These are phyloP conservation scores for Gymnopilus dilepis DNA, from an alignment of 768 basidiomycete species.

Conservation along the genomic window DNA sequence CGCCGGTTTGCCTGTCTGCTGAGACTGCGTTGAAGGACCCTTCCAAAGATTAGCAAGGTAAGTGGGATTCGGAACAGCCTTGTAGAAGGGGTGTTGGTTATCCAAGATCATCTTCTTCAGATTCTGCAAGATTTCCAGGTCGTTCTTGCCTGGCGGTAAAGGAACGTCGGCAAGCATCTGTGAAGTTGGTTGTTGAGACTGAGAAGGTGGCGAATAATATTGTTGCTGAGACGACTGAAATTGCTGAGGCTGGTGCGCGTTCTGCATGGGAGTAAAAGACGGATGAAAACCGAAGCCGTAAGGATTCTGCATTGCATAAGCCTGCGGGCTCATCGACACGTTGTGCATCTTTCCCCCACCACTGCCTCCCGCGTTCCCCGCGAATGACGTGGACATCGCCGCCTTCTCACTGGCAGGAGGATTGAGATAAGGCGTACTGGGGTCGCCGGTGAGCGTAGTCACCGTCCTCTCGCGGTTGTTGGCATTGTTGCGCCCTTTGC, in stretches of 20 bases:
- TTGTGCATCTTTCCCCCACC: conserved; percentile 26
- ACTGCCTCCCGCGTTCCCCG: conserved; percentile 21
- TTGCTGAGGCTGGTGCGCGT: conserved; percentile 34
- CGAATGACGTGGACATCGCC: conserved; percentile 40
- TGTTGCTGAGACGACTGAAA: conserved; percentile 29
- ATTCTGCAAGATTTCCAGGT: conserved; percentile 76
- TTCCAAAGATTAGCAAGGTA: conserved; percentile 68
- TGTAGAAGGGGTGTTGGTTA: conserved; percentile 75
- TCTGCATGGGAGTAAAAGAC: conserved; percentile 36
- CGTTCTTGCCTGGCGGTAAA: conserved; percentile 60
- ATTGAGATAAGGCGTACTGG: conserved; percentile 57
- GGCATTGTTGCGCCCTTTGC: conserved; percentile 58
- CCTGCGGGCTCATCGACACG: conserved; percentile 31
- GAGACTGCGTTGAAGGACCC: conserved; percentile 42
- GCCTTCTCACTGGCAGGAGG: conserved; percentile 58
- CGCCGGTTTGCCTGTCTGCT: background rate
- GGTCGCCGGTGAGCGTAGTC: conserved; percentile 66
- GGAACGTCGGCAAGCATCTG: conserved; percentile 22
- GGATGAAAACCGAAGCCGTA: conserved; percentile 44
- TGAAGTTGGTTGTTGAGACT: conserved; percentile 28
- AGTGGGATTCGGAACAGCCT: conserved; percentile 67
- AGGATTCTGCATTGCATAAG: conserved; percentile 40
- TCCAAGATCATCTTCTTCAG: conserved; percentile 75
- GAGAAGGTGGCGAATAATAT: conserved; percentile 25
- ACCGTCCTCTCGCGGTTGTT: conserved; percentile 70